phyloP scores from a whole-genome alignment of 2,329 filamentous ascomycete species.

The Rutstroemia sp. region DNA sequence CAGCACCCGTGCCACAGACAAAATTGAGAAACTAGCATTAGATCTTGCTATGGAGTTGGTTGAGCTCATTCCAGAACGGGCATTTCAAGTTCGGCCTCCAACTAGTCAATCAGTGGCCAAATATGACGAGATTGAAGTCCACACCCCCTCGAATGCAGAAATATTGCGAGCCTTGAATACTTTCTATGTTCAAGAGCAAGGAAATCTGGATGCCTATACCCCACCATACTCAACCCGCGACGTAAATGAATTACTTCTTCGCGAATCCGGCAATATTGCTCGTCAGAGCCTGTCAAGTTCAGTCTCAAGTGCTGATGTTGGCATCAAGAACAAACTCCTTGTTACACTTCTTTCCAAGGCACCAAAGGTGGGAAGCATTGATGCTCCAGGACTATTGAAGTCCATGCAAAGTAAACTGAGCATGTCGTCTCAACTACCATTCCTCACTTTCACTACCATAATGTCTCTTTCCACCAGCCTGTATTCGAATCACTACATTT shows the following conservation, averaged over 20 bases:
- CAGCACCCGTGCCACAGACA: slow-evolving; percentile 16
- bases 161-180: slow-evolving; percentile 52
- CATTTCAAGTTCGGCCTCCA: slow-evolving; percentile 40
- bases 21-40: slow-evolving; percentile 31
- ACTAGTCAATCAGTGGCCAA: slow-evolving; percentile 21
- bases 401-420: slow-evolving; percentile 44
- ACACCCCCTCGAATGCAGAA: slow-evolving; percentile 38
- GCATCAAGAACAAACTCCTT: slow-evolving; percentile 52
- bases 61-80: slow-evolving; percentile 56
- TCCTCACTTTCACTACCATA: slow-evolving; percentile 50
- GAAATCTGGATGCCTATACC: slow-evolving; percentile 54
- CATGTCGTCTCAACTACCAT: slow-evolving; percentile 35
- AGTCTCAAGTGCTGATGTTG: slow-evolving; percentile 40
- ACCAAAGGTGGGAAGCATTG: slow-evolving; percentile 37
- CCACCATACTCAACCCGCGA: slow-evolving; percentile 51
- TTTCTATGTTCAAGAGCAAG: slow-evolving; percentile 66
- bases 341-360: slow-evolving; percentile 49
- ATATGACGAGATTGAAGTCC: slow-evolving; percentile 24
- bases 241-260: slow-evolving; percentile 55
- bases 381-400: slow-evolving; percentile 41
- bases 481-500: slow-evolving; percentile 45
- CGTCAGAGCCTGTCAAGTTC: slow-evolving; percentile 39
- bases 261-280: slow-evolving; percentile 48
- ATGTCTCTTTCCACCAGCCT: slow-evolving; percentile 51
- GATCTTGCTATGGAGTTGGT: slow-evolving; percentile 50